phyloP scores from a whole-genome alignment of 495 filamentous ascomycete species.

The Daldinia vernicosa region DNA sequence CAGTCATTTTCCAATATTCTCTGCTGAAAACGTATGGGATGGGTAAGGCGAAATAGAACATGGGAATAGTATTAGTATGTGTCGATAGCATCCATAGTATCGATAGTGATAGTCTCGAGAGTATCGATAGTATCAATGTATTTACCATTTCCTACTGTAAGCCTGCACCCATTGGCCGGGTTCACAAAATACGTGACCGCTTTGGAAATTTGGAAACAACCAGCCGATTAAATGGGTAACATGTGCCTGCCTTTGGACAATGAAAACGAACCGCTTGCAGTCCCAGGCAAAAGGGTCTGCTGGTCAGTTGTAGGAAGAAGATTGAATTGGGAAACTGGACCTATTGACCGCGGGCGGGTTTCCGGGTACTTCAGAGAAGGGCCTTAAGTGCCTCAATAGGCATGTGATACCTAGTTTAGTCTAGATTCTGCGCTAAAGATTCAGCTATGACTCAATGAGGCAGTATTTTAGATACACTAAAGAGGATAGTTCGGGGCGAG shows the following conservation, averaged over 20 bases:
- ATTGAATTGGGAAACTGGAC: constrained; percentile 42
- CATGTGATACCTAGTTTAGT: constrained; percentile 36
- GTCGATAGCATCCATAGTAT: not conserved
- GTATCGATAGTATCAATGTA: not conserved
- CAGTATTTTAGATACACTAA: constrained; percentile 14
- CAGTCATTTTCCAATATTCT: not conserved
- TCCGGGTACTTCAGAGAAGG: constrained; percentile 27
- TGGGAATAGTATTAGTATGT: not conserved
- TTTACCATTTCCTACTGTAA: not conserved
- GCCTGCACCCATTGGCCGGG: not conserved
- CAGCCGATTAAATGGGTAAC: constrained; percentile 28
- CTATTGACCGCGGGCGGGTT: constrained; percentile 46
- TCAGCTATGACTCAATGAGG: constrained; percentile 16
- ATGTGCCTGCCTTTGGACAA: constrained; percentile 38
- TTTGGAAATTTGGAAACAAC: constrained; percentile 26
- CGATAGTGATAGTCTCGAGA: no score
- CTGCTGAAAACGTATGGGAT: not conserved
- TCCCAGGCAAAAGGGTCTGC: constrained; percentile 39
- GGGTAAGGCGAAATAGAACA: not conserved
- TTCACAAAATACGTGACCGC: constrained; percentile 23
- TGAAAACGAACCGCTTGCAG: constrained; percentile 39
- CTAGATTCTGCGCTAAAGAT: constrained; percentile 28
- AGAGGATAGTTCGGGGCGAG: constrained; percentile 41
- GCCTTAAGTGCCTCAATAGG: constrained; percentile 46
- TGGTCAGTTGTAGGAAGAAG: constrained; percentile 35